phyloP scores from a whole-genome alignment of 345 rosid species.

The Erysimum cheiranthoides region DNA sequence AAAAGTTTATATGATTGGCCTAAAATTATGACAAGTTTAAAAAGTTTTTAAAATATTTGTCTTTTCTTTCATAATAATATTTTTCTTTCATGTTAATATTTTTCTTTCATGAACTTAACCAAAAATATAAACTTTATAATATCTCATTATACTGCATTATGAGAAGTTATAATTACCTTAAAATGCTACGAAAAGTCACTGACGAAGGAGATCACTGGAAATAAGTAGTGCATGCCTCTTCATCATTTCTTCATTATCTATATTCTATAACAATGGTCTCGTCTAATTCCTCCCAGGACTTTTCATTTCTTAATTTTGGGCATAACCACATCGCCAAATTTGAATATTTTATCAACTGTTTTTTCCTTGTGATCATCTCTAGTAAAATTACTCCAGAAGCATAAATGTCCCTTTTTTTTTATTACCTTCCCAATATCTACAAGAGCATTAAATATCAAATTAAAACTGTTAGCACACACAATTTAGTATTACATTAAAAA shows the following conservation, averaged over 20 bases:
- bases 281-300: neutral
- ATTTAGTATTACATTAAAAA: no score
- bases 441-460: no score
- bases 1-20: no score
- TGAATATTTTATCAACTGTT: neutral
- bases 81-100: neutral
- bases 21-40: no score
- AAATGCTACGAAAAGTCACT: neutral
- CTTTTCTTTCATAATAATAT: neutral
- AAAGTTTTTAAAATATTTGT: neutral
- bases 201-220: neutral
- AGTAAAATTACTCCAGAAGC: neutral
- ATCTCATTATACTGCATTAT: neutral
- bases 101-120: neutral
- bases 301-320: neutral
- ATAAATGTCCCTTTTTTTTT: no score
- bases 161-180: neutral
- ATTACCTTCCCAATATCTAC: no score
- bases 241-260: neutral
- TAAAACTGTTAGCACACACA: no score
- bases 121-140: neutral
- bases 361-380: neutral
- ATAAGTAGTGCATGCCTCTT: no score
- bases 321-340: neutral
- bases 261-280: neutral